Base-by-base conservation (phyloP, 108 stramenopile species). In the Pseudonitzschia multiseries region DNA sequence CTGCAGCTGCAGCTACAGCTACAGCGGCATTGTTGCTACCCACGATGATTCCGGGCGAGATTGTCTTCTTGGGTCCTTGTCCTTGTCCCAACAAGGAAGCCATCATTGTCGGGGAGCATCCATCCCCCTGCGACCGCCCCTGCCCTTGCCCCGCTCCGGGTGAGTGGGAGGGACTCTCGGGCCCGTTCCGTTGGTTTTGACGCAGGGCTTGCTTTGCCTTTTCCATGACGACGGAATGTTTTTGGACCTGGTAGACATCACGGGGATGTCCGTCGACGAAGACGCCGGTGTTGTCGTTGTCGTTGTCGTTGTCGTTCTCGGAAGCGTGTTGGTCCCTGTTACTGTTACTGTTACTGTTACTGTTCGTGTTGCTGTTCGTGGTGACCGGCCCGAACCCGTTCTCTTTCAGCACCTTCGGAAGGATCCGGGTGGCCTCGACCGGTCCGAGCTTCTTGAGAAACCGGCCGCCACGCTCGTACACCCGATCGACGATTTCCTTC, bases 371-470 rank as follows among this genome's bases (percentile, higher is more conserved):
- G n/a, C n/a, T n/a, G n/a, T n/a, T n/a, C n/a, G n/a, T n/a, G n/a
- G n/a, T n/a, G n/a, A n/a, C n/a, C n/a, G n/a, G n/a, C n/a, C n/a
- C 26, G 75, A 70, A 14, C 76, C 86, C 0, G 82, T 46, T 56
- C 2, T 62, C 29, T 10, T 32, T 14, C 6, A 62, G 36, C 18
- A 62, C 26, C 17, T 40, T 62, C 14, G 61, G 61, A n/a, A 62
- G 36, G 12, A 40, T 21, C 56, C 83, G 77, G 43, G 74, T 59
- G 22, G 77, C 65, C 20, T 83, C 83, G 21, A 32, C 26, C 4
- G 75, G 42, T 31, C 86, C 85, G 6, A 81, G 27, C 60, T 89
- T 93, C 69, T 85, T 86, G 66, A 93, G 75, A 65, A 93, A 93
- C 14, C 88, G 69, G n/a, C 92, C 92, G 63, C 86, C 79, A 61